Base-by-base conservation (phyloP, 2,329 filamentous ascomycete genomes). In the Colletotrichum brevisporum region DNA sequence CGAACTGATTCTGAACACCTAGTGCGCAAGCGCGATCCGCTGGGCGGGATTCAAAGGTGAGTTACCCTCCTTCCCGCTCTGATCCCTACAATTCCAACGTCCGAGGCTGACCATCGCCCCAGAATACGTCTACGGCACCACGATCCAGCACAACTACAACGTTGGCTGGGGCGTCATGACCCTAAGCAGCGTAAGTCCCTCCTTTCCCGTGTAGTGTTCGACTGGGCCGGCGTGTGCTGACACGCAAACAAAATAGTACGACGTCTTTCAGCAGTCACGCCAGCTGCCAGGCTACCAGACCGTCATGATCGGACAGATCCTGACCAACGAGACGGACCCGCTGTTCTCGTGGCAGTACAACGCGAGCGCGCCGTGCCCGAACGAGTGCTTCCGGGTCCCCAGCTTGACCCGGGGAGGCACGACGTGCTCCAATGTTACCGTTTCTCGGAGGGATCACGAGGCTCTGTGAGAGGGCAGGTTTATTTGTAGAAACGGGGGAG, bases 301-400 rank as follows among this genome's bases (percentile, higher is more conserved):
- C 6, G 75, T 77, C 9, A 74, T 88, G 59, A 73, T 88, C 9
- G 81, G 78, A 0, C 79, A 78, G 12, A 78, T 89, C 2, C 73
- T 89, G 71, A 76, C 79, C 2, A 84, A 86, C 58, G 86, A 89
- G 78, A 89, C 86, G 41, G 84, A 89, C 76, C 77, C 78, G 5
- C 84, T 81, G 67, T 89, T 89, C 75, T 71, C 74, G 21, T 89
- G 86, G 87, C 87, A 89, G 77, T 88, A 80, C 74, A 78, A 85
- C 72, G 68, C 71, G 0, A 70, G 55, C 21, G 60, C 65, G 1
- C 55, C 55, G 2, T 71, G 69, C n/a, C 69, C 69, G 3, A 60
- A 69, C 41, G 66, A 58, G 13, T 71, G 69, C 6, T 61, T 59
- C 50, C 54, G 69, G 12, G 60, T 68, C 18, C 53, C 65, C 4